A percentile compares a stretch with the other conserved stretches of the same genome.
Conservation (phyloP, 2,329 filamentous ascomycete species). For the Myriosclerotinia curreyana region DNA sequence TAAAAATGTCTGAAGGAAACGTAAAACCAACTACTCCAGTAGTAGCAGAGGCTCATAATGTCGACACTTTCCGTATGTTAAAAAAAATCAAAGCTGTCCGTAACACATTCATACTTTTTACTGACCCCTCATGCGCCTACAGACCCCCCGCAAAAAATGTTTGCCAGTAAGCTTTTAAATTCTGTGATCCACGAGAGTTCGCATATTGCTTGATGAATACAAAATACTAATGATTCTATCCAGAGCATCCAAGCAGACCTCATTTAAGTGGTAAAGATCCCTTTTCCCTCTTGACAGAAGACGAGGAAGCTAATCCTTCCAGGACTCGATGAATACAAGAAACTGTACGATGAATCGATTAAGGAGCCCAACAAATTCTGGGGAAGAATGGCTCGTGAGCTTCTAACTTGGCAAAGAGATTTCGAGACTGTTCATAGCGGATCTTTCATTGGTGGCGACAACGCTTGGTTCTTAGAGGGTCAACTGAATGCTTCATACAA, state of each 20-base stretch:
- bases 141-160: constrained; percentile 66
- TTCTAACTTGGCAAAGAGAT: constrained; percentile 85
- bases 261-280: constrained; percentile 59
- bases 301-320: neutral
- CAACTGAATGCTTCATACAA: constrained; percentile 95
- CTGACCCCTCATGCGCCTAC: constrained; percentile 29
- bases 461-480: constrained; percentile 92
- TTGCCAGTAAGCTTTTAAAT: constrained; percentile 55
- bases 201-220: constrained; percentile 22
- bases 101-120: constrained; percentile 20
- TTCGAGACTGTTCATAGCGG: constrained; percentile 87
- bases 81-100: constrained; percentile 2
- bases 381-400: constrained; percentile 79
- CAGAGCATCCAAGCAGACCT: constrained; percentile 68
- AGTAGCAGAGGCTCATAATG: constrained; percentile 71
- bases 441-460: constrained; percentile 74
- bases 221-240: constrained; percentile 36
- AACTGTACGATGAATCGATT: constrained; percentile 79
- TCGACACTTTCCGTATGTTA: constrained; percentile 67
- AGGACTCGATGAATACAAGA: constrained; percentile 66
- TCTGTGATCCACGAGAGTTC: constrained; percentile 1
- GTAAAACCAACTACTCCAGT: constrained; percentile 48
- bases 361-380: constrained; percentile 87
- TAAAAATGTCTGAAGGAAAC: constrained; percentile 46
- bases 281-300: neutral